These are phyloP conservation scores for Curvularia verruculosa DNA, from an alignment of 2,329 filamentous ascomycete genomes.

Conservation along the genomic window DNA sequence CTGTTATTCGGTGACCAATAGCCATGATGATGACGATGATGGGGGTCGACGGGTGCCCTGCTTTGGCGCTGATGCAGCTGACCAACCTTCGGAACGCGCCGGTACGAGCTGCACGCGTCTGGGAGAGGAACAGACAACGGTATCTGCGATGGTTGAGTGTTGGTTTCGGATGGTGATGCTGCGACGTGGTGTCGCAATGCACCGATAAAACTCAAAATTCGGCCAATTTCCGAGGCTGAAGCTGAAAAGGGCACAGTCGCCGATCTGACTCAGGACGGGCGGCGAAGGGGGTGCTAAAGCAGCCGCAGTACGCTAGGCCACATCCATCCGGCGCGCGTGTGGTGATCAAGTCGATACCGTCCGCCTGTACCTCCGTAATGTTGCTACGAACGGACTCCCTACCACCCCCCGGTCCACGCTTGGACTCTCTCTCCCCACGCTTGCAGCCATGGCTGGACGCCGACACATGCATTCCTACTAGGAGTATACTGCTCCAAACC, in stretches of 20 bases:
- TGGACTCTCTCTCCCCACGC: conserved; percentile 23
- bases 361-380: conserved; percentile 8
- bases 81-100: conserved; percentile 7
- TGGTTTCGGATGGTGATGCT: conserved; percentile 10
- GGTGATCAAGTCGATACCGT: conserved; percentile 1
- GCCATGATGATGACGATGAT: conserved; percentile 31
- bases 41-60: conserved; percentile 12
- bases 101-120: not conserved
- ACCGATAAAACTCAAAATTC: conserved; percentile 10
- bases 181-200: conserved; percentile 14
- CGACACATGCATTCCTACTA: conserved; percentile 22
- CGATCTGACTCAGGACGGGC: not conserved
- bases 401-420: conserved; percentile 23
- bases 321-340: not conserved
- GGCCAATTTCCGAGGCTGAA: conserved; percentile 20
- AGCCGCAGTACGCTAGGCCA: not conserved
- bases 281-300: conserved; percentile 6
- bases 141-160: not conserved
- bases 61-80: conserved; percentile 1
- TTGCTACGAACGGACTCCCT: conserved; percentile 8
- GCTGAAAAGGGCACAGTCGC: conserved; percentile 15
- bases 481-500: conserved; percentile 21
- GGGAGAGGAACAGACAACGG: not conserved
- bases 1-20: conserved; percentile 29
- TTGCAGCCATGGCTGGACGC: conserved; percentile 20